A percentile compares a stretch with the other conserved stretches of the same genome.
phyloP scores from a whole-genome alignment of 441 rosid species.

The Erysimum pusillum region DNA sequence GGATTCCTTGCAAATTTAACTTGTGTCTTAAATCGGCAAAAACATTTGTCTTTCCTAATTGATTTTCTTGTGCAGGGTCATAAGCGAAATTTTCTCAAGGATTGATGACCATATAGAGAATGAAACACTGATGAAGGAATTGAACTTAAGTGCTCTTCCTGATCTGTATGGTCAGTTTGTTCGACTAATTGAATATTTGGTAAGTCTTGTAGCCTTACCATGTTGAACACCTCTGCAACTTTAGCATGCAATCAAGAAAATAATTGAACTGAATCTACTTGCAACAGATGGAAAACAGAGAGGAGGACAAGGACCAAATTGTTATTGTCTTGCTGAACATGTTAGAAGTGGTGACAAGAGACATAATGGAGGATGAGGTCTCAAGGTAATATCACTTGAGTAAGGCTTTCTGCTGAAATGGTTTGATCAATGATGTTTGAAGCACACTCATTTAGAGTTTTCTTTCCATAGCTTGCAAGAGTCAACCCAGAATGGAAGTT shows the following conservation, averaged over 20 bases:
- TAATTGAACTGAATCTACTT: conserved; percentile 22
- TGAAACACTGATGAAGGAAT: conserved; percentile 51
- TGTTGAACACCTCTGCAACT: conserved; percentile 28
- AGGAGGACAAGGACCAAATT: conserved; percentile 71
- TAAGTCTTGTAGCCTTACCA: conserved; percentile 37
- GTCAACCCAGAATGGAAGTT: conserved; percentile 65
- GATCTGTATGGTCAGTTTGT: conserved; percentile 62
- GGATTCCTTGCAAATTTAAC: background rate
- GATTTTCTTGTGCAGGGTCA: conserved; percentile 56
- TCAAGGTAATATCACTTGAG: conserved; percentile 55
- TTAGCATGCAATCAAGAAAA: conserved; percentile 21
- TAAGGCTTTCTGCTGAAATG: conserved; percentile 15
- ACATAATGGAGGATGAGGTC: conserved; percentile 67
- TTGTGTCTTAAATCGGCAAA: background rate
- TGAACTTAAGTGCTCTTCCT: conserved; percentile 71
- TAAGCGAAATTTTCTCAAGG: conserved; percentile 54
- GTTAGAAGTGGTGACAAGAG: conserved; percentile 80
- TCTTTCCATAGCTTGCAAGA: conserved; percentile 55
- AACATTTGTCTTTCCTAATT: conserved; percentile 9
- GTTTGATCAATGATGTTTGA: conserved; percentile 28
- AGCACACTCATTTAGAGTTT: conserved; percentile 28
- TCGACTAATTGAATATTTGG: conserved; percentile 64
- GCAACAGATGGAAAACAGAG: conserved; percentile 59
- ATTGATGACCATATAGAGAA: conserved; percentile 51
- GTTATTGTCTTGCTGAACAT: conserved; percentile 75